Evolutionary conservation across 2,329 filamentous ascomycete species (phyloP).

Genomic region (Geosmithia flava): DNA sequence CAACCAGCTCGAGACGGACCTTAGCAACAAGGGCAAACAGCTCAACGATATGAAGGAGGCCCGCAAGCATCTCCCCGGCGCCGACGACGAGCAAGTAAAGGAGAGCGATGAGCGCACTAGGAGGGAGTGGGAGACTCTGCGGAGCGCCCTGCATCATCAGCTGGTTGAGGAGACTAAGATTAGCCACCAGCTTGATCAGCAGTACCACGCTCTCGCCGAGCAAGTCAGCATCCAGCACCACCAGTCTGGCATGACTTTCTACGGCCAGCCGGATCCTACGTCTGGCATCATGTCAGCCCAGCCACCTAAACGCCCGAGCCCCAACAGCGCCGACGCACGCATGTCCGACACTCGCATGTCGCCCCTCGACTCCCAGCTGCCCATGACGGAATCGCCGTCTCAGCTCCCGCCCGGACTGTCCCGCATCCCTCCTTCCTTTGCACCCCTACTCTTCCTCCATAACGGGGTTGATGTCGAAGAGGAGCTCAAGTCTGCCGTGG

Average conservation of each 20-base stretch:
- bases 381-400: conserved; percentile 19
- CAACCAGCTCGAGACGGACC: conserved; percentile 54
- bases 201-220: conserved; percentile 31
- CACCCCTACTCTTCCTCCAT: conserved; percentile 35
- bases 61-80: conserved; percentile 48
- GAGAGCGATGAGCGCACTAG: conserved; percentile 37
- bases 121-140: conserved; percentile 41
- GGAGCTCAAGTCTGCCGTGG: conserved; percentile 48
- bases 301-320: conserved; percentile 34
- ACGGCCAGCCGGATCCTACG: conserved; percentile 29
- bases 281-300: conserved; percentile 25
- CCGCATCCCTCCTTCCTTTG: conserved; percentile 27
- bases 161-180: conserved; percentile 34
- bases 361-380: conserved; percentile 23
- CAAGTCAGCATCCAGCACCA: conserved; percentile 32
- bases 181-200: conserved; percentile 29
- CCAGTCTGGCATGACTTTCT: conserved; percentile 29
- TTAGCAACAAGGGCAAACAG: conserved; percentile 53
- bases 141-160: conserved; percentile 38
- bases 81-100: conserved; percentile 45
- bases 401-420: conserved; percentile 2
- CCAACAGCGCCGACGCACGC: conserved; percentile 29
- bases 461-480: conserved; percentile 35
- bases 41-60: conserved; percentile 65
- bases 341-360: conserved; percentile 21